These are phyloP conservation scores for Candida succiphila DNA, from an alignment of 805 yeast genomes.

Conservation along the genomic window DNA sequence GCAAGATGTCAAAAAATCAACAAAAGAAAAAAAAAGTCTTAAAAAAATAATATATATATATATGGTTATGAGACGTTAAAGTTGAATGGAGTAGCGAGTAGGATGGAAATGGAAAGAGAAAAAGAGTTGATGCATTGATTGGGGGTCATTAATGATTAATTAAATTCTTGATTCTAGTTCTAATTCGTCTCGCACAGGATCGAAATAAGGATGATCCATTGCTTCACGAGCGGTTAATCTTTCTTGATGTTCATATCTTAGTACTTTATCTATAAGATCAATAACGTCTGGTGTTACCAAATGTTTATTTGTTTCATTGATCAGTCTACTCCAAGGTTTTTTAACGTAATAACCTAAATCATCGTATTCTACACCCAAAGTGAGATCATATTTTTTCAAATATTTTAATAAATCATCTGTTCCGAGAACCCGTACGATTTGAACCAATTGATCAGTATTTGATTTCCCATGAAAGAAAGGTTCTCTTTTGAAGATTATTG, in stretches of 20 bases:
- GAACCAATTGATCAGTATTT: slow-evolving; percentile 85
- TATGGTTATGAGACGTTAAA: no score
- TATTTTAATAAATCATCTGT: slow-evolving; percentile 65
- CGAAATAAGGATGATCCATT: slow-evolving; percentile 51
- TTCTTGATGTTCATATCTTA: slow-evolving; percentile 80
- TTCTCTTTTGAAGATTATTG: slow-evolving; percentile 79
- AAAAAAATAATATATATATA: neutral
- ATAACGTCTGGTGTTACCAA: slow-evolving; percentile 43
- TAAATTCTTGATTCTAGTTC: no score
- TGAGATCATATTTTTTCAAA: slow-evolving; percentile 57
- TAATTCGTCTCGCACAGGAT: slow-evolving; percentile 1
- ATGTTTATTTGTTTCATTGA: slow-evolving; percentile 42
- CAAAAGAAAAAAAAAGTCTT: neutral
- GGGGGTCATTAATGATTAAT: no score
- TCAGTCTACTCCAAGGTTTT: slow-evolving; percentile 58
- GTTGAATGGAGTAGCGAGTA: neutral
- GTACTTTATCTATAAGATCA: slow-evolving; percentile 62
- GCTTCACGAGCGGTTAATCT: slow-evolving; percentile 86
- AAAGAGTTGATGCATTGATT: neutral
- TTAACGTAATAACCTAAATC: slow-evolving; percentile 58
- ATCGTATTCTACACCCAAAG: slow-evolving; percentile 71
- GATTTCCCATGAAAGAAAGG: slow-evolving; percentile 91
- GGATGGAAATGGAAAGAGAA: slow-evolving; percentile 1
- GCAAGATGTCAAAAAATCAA: slow-evolving; percentile 1
- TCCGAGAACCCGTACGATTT: slow-evolving; percentile 81